Base-by-base conservation (phyloP, 495 filamentous ascomycete genomes). In the Xylaria bambusicola region DNA sequence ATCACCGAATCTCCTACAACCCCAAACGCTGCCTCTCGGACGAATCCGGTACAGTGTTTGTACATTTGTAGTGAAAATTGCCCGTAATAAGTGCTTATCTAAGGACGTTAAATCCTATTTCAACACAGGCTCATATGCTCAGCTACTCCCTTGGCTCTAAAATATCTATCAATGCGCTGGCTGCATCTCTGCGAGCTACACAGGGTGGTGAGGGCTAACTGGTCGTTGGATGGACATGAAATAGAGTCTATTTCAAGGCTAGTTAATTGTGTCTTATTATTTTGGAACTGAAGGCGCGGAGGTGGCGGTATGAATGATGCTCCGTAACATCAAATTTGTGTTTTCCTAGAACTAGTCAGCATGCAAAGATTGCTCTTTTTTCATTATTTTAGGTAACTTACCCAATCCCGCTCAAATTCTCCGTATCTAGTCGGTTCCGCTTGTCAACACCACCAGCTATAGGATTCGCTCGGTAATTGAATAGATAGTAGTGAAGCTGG, bases 401-500 rank as follows among this genome's bases (percentile, higher is more conserved):
- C 58, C 93, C 95, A 56, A 98, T 81, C 2, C 95, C 93, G 58
- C 93, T 93, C 69, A 91, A 84, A 56, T 82, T 78, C 52, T 85
- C 84, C 52, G 84, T 82, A 70, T 96, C 91, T 15, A 89, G 74
- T 53, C 82, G 75, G 66, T 94, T 94, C 62, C 82, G 84, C 56
- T 82, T 80, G 71, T 96, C 86, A 23, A 97, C 86, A 26, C 94
- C 94, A 23, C 94, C 92, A 9, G 83, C 77, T 60, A 98, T 85
- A 8, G 86, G 86, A 42, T 86, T 82, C 8, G 92, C 88, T 33
- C 90, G 86, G 80, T 96, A 98, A 76, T 98, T 98, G 80, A 93
- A 98, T 13, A 98, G 80, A 70, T 98, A 98, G 73, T 88, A 98
- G 69, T 98, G 92, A 56, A 98, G 78, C 69, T 92, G 90, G 46